Evolutionary conservation across 2,329 filamentous ascomycete genomes (phyloP).

Genomic region (Neofusicoccum ribis): DNA sequence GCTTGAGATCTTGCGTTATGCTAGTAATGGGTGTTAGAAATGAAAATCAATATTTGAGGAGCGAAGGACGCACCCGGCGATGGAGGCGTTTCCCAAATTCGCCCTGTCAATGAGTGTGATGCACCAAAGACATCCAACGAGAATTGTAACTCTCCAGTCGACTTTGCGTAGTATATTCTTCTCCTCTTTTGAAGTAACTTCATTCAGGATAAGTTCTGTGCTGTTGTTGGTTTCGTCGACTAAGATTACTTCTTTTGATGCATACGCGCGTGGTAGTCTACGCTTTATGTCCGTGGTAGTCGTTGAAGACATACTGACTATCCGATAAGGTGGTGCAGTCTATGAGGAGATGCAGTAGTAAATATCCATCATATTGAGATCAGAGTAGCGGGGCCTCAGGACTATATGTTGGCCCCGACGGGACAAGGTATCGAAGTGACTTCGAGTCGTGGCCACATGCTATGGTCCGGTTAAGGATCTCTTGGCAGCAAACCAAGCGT

Average conservation of each 20-base stretch:
- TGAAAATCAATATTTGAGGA: background rate
- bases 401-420: no score
- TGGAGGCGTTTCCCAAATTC: slow-evolving; percentile 24
- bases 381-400: no score
- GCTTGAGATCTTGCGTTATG: slow-evolving; percentile 24
- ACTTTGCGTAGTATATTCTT: slow-evolving; percentile 37
- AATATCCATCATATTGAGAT: no score
- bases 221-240: background rate
- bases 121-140: slow-evolving; percentile 33
- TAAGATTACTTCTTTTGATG: background rate
- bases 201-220: background rate
- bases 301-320: background rate
- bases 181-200: slow-evolving; percentile 24
- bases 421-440: no score
- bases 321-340: no score
- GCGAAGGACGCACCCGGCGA: background rate
- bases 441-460: no score
- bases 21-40: slow-evolving; percentile 19
- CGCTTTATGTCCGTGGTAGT: background rate
- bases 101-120: slow-evolving; percentile 26
- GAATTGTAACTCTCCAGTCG: slow-evolving; percentile 36
- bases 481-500: no score
- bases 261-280: background rate
- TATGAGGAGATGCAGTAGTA: no score
- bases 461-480: no score